These are phyloP conservation scores for Yamadazyma insecticola DNA, from an alignment of 805 yeast genomes.

Conservation along the genomic window DNA sequence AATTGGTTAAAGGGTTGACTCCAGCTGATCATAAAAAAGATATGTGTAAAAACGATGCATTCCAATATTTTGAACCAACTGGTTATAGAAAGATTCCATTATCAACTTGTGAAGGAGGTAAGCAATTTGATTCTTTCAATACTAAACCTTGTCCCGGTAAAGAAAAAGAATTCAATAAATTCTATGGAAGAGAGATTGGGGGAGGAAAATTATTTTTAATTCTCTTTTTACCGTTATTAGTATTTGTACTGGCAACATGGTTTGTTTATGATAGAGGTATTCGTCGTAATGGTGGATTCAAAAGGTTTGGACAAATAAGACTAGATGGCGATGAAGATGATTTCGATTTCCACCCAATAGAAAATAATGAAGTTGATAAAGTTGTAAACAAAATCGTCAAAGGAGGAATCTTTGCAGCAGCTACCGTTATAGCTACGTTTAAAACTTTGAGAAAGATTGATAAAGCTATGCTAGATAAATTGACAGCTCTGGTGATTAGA, in stretches of 20 bases:
- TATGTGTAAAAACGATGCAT: slow-evolving; percentile 53
- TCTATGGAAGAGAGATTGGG: slow-evolving; percentile 49
- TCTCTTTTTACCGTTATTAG: slow-evolving; percentile 53
- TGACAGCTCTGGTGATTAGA: slow-evolving; percentile 26
- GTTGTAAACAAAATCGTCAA: slow-evolving; percentile 55
- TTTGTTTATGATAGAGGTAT: slow-evolving; percentile 79
- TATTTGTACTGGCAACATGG: slow-evolving; percentile 51
- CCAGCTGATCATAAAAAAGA: slow-evolving; percentile 59
- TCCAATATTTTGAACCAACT: slow-evolving; percentile 81
- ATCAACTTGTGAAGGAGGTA: slow-evolving; percentile 83
- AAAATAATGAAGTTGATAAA: slow-evolving; percentile 56
- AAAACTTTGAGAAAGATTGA: slow-evolving; percentile 33
- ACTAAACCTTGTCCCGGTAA: slow-evolving; percentile 87
- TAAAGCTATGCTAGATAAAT: slow-evolving; percentile 25
- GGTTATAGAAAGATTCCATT: slow-evolving; percentile 87
- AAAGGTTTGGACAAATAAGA: slow-evolving; percentile 80
- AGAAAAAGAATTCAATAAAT: slow-evolving; percentile 53
- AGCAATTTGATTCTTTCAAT: slow-evolving; percentile 59
- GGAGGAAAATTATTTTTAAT: slow-evolving; percentile 52
- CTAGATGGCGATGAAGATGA: slow-evolving; percentile 67
- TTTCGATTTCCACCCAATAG: slow-evolving; percentile 47
- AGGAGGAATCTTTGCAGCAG: slow-evolving; percentile 49
- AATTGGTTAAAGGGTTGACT: slow-evolving; percentile 66
- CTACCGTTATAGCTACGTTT: slow-evolving; percentile 33
- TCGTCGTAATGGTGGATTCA: slow-evolving; percentile 71